Evolutionary conservation across 202 grass and related monocot species (phyloP).

Genomic region (Cymbopogon flexuosus): DNA sequence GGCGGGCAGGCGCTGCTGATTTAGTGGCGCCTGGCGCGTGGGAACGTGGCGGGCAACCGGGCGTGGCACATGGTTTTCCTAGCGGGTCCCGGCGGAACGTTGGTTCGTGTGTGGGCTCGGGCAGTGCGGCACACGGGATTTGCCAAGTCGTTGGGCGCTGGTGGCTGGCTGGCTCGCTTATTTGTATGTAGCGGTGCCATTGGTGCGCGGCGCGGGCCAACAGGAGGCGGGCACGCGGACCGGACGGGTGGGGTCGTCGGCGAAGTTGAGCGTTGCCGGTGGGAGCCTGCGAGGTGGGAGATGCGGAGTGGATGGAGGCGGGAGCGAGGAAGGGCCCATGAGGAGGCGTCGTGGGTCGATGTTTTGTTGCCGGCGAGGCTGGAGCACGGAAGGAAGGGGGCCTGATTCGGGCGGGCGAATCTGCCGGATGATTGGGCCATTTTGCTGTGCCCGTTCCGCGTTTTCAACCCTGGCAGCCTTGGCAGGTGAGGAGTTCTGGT

Average conservation of each 20-base stretch:
- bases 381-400: background rate
- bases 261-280: too few species aligned
- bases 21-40: slow-evolving; percentile 9
- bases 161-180: background rate
- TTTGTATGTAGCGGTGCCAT: slow-evolving; percentile 10
- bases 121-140: slow-evolving; percentile 31
- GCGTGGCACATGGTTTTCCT: slow-evolving; percentile 32
- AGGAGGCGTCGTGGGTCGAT: background rate
- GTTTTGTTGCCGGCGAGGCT: background rate
- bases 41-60: background rate
- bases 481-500: background rate
- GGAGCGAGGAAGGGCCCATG: background rate
- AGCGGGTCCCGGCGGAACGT: background rate
- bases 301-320: background rate
- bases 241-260: slow-evolving; percentile 3
- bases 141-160: background rate
- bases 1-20: background rate
- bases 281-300: background rate
- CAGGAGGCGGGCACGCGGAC: background rate
- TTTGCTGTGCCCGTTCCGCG: background rate
- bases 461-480: background rate
- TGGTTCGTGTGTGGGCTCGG: slow-evolving; percentile 17
- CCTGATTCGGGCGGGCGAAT: background rate
- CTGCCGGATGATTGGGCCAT: background rate
- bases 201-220: background rate